Evolutionary conservation across 192 early-diverging fungal species (phyloP), one percentile per base, ranked within the genome.

Genomic region (Pecoramyces ruminantium): DNA sequence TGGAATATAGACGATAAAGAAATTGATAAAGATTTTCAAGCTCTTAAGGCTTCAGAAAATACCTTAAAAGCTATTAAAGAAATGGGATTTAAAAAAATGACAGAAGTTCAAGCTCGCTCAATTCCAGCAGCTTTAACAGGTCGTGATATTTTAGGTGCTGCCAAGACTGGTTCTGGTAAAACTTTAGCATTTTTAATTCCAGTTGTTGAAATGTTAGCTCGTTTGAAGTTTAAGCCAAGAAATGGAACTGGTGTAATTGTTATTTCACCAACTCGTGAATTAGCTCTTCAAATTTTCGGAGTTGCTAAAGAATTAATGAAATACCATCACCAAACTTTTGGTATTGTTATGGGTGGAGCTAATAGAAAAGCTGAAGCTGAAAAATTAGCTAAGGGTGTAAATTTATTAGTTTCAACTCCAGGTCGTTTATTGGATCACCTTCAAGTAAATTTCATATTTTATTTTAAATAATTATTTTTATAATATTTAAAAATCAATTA

Each of bases 231-330:
- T 85, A 99, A 98, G 89, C 94, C 98, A 34, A 92, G 96, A 83
- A 99, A 96, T 81, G 96, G 92, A 92, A 98, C 98, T 0, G 97
- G 97, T 78, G 92, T 94, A 13, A 87, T 99, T 78, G 91, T 99
- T 80, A 96, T 99, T 78, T 95, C 98, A 13, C 98, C 98, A 38
- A 99, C 98, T 78, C 93, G 98, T 83, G 98, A 99, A 87, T 90
- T 99, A 81, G 98, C 98, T 30, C 88, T 99, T 80, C 98, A 99
- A 86, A 98, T 98, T 83, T 96, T 97, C 89, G 97, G 98, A 17
- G 98, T 99, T 28, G 96, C 95, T 28, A 96, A 96, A 80, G 96
- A 99, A 42, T 89, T 99, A 79, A 85, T 96, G 82, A 93, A 94
- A 85, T 92, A 94, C 88, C 98, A 99, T 84, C 92, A 94, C 79